Evolutionary conservation across 768 basidiomycete species (phyloP), one percentile per base, ranked within the genome.

Genomic region (Obba rivulosa): DNA sequence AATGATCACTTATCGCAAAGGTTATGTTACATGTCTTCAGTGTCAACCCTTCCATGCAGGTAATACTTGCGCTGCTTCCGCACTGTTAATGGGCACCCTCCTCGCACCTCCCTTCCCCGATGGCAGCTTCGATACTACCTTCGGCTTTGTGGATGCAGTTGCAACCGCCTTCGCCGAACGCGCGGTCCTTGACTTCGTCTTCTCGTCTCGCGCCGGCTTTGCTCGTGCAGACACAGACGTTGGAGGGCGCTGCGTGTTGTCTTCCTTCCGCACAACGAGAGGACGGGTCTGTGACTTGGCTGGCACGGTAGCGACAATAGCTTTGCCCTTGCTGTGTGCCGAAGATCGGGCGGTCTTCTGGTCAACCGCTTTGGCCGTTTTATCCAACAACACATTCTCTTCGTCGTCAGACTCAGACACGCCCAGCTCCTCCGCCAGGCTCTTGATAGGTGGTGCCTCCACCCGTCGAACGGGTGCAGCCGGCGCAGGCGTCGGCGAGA

Each of bases 71-170:
- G 79, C 79, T 4, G 83, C 84, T 47, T 85, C 82, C 1, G 74
- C 73, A 53, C 83, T 85, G 52, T 79, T 77, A n/a, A 85, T 67
- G 4, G 75, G 80, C 21, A 88, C 84, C 48, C 85, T 70, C 55
- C 85, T 69, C 4, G 85, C 76, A 5, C 83, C 85, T 23, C 71
- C 72, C 50, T 64, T 70, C 57, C 43, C 16, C 20, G 21, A 38
- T 21, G 28, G 34, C 18, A 11, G 35, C 45, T 43, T 51, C 35
- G 22, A 16, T 20, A n/a, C 41, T 44, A 44, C 31, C 28, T 44
- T 46, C 43, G 48, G 22, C 31, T 47, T 49, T 38, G 22, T 10
- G 13, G 44, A 44, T 9, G 53, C 39, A 18, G 38, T 25, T 8
- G 47, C 43, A 36, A 42, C 18, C 14, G n/a, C 38, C 35, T 40